A percentile compares a stretch with the other conserved stretches of the same genome.
These are phyloP conservation scores for Ceratobasidium sp. DNA, from an alignment of 1,284 basidiomycete species.

Conservation along the genomic window DNA sequence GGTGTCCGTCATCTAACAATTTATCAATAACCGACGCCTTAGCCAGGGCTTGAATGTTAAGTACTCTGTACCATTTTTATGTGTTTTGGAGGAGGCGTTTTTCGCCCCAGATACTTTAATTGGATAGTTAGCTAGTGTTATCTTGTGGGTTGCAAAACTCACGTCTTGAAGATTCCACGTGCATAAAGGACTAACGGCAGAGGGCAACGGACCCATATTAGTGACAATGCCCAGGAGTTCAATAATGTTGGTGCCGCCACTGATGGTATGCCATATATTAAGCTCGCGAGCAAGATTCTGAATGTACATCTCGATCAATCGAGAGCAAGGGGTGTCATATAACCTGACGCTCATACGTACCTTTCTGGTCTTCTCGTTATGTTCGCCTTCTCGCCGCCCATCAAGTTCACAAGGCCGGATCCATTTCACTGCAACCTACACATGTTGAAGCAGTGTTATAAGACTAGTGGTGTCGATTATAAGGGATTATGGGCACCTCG, in stretches of 20 bases:
- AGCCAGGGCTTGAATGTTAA: background rate
- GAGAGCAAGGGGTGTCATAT: background rate
- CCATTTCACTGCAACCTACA: constrained; percentile 27
- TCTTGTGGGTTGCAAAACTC: too few species aligned
- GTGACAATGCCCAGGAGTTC: constrained; percentile 2
- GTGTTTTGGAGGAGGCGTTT: constrained; percentile 25
- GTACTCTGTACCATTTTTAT: constrained; percentile 5
- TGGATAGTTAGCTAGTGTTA: background rate
- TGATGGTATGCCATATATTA: constrained; percentile 1
- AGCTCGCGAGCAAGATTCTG: constrained; percentile 29
- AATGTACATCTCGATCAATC: background rate
- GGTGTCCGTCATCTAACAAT: constrained; percentile 30
- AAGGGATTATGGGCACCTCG: background rate
- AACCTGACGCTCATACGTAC: background rate
- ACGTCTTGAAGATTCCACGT: constrained; percentile 30
- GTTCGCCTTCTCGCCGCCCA: background rate
- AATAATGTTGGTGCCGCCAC: constrained; percentile 13
- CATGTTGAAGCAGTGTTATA: background rate
- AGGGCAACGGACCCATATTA: background rate
- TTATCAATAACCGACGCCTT: too few species aligned
- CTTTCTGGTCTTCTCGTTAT: background rate
- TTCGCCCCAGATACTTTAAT: constrained; percentile 23
- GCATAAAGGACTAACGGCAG: constrained; percentile 4
- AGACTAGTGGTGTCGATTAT: background rate
- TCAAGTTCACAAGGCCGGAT: background rate